Base-by-base conservation (phyloP, 2,329 filamentous ascomycete genomes). In the Ophiognomonia clavigignenti-juglandacearum region DNA sequence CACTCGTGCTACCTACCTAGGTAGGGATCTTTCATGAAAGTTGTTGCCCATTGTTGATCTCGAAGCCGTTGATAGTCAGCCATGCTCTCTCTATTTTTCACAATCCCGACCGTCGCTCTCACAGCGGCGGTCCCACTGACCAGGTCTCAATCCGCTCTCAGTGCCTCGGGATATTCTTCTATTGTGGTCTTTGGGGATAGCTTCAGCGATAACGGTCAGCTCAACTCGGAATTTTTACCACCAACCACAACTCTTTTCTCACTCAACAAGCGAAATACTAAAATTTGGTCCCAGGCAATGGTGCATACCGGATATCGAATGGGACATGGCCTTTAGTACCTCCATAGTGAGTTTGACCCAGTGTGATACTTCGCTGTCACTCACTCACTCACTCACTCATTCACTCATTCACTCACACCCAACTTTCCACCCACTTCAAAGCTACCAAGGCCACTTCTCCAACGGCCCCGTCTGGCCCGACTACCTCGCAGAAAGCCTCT, bases 301-400 rank as follows among this genome's bases (percentile, higher is more conserved):
- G 40, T n/a, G 34, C 40, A 4, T 43, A 43, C 16, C 23, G 40
- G 22, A 22, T 43, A 4, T 35, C 40, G 8, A 43, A 43, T 20
- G 40, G 40, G 14, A 43, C 40, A 22, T 43, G 40, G 40, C 40
- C 40, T 23, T 24, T 43, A 6, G 40, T 43, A 14, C 40, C 40
- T 18, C 40, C 40, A 24, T 43, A 43, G 40, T 43, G 18, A 24
- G 40, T 35, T 8, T 7, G n/a, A n/a, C n/a, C n/a, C n/a, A n/a
- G n/a, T n/a, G n/a, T n/a, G n/a, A n/a, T n/a, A n/a, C n/a, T n/a
- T n/a, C n/a, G n/a, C n/a, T n/a, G n/a, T n/a, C n/a, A n/a, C n/a
- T n/a, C n/a, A n/a, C n/a, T n/a, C n/a, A n/a, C n/a, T n/a, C n/a
- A n/a, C n/a, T n/a, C n/a, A n/a, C n/a, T n/a, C n/a, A n/a, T n/a